Base-by-base conservation (phyloP, 176 grass and related monocot genomes). In the Luzula sylvatica region DNA sequence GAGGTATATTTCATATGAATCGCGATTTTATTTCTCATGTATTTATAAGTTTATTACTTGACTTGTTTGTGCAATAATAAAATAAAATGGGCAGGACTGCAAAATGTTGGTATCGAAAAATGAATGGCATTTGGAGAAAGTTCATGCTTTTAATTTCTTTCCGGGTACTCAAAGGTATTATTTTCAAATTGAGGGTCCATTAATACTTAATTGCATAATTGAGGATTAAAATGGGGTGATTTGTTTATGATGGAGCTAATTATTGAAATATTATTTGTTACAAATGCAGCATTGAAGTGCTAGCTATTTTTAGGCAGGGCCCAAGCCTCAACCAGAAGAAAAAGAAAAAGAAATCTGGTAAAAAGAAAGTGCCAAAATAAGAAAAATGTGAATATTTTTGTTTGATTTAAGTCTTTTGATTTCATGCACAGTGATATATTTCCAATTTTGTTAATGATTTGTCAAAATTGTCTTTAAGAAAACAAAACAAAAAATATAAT, bases 61-160 rank as follows among this genome's bases (percentile, higher is more conserved):
- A 35, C 30, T 35, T 35, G 30, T 35, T 35, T 2, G 30, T 35
- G 9, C 5, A 35, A 35, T 35, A n/a, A n/a, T 35, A 35, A 35
- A 35, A 35, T 35, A 35, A 35, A 52, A 26, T 78, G 41, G 58
- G 70, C 83, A 95, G 89, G 83, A 95, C 52, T 88, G 83, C 66
- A 88, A 68, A 73, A 78, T 26, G 18, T 75, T 95, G 66, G 67
- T 88, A 49, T 79, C 79, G n/a, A 75, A 64, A 22, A 74, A 88
- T 55, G 77, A 70, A 38, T 95, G 89, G 89, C 53, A 95, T 75
- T 81, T 95, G 46, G 80, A 88, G 45, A 85, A 88, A 67, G 89
- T 76, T 62, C 74, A 95, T 79, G 89, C 83, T 63, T 95, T 88
- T 76, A 95, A 95, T 55, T 88, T 95, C 67, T 95, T 95, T 70